Evolutionary conservation across 2,329 filamentous ascomycete species (phyloP), one percentile per base, ranked within the genome.

Genomic region (Clonostachys solani): DNA sequence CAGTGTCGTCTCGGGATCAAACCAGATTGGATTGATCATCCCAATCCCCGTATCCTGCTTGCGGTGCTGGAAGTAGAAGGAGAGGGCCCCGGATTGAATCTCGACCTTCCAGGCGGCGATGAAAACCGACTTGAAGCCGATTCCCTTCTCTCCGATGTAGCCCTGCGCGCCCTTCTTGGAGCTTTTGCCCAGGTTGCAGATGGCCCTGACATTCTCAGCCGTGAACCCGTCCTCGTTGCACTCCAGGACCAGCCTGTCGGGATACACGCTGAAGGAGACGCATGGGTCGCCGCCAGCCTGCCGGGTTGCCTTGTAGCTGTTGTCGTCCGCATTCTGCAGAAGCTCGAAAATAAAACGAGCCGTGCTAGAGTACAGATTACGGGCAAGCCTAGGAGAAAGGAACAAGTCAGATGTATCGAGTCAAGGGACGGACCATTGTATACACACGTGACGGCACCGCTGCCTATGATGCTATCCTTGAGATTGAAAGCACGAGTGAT

Each of bases 51-150:
- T 62, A 3, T 74, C 69, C 0, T 65, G 69, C 4, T 54, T 56
- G 1, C 53, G 51, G 41, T 72, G 68, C 0, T 43, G 54, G 50
- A 78, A 75, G 10, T 58, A 65, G 56, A 78, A 79, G 0, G 67
- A 69, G 48, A 68, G 73, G 23, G 50, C n/a, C 0, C 69, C 66
- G 1, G 73, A 78, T 18, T 67, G 65, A n/a, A 78, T 72, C 37
- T 66, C 64, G 6, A 72, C 73, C 29, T 64, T 66, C 48, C 58
- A 65, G 0, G 73, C 71, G 0, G 63, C 73, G 54, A 65, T 75
- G 50, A 75, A 75, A 5, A 73, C 68, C 0, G 71, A 72, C 50
- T 75, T 75, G 58, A 75, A 75, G 1, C 72, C 72, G 33, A 75
- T 71, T 12, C 72, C 71, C 49, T 75, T 74, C 43, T 69, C 68